These are phyloP conservation scores for Calonectria honghensis DNA, from an alignment of 2,329 filamentous ascomycete genomes.

Conservation along the genomic window DNA sequence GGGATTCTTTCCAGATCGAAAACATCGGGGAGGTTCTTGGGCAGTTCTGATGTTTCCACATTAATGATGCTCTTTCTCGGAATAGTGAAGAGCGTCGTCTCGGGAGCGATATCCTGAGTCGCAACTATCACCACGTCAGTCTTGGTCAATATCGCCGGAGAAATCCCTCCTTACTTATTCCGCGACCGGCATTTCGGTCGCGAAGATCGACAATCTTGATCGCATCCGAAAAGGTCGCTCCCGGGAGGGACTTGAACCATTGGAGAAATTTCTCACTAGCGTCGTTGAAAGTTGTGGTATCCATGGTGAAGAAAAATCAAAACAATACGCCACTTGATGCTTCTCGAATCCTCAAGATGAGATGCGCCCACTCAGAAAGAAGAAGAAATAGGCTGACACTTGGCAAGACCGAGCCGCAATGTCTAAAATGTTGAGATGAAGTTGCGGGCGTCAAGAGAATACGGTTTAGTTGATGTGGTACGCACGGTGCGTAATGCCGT, in stretches of 20 bases:
- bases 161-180: constrained; percentile 67
- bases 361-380: not conserved
- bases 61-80: constrained; percentile 83
- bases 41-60: constrained; percentile 82
- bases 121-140: constrained; percentile 82
- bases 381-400: not conserved
- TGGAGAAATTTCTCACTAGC: constrained; percentile 68
- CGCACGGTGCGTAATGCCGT: not conserved
- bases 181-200: constrained; percentile 70
- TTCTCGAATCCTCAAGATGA: not conserved
- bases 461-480: constrained; percentile 25
- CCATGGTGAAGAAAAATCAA: constrained; percentile 12
- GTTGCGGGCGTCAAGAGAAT: constrained; percentile 9
- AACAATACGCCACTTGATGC: not conserved
- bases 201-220: constrained; percentile 73
- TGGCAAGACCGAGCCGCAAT: constrained; percentile 26
- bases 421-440: constrained; percentile 24
- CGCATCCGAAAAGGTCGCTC: constrained; percentile 71
- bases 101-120: constrained; percentile 79
- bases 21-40: constrained; percentile 72
- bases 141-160: not conserved
- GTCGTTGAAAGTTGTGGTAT: constrained; percentile 61
- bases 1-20: constrained; percentile 65
- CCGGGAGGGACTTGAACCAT: constrained; percentile 73
- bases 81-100: constrained; percentile 87